phyloP scores from a whole-genome alignment of 306 rosid genomes.

The Rubus idaeus region DNA sequence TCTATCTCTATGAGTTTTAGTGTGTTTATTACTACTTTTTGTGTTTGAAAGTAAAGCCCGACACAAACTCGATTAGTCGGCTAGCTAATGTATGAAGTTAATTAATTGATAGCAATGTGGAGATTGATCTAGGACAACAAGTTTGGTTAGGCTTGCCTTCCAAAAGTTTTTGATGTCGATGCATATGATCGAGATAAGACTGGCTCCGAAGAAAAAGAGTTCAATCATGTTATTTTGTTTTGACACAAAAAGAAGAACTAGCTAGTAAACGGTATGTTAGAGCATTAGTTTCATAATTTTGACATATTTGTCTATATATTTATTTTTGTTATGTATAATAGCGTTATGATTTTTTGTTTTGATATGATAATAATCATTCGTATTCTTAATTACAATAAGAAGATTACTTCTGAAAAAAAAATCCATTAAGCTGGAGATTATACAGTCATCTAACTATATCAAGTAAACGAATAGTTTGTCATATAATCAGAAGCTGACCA shows the following conservation, averaged over 20 bases:
- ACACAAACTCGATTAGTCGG: conserved; percentile 41
- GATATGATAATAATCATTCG: too few relatives aligned
- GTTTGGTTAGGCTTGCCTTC: conserved; percentile 43
- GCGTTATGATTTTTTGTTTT: too few relatives aligned
- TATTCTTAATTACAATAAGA: too few relatives aligned
- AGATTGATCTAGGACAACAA: conserved; percentile 33
- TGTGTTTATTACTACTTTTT: conserved; percentile 18
- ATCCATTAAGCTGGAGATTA: too few relatives aligned
- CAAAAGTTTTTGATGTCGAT: conserved; percentile 48
- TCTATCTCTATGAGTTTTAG: conserved; percentile 6
- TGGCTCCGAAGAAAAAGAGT: neutral
- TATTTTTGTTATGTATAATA: too few relatives aligned
- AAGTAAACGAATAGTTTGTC: too few relatives aligned
- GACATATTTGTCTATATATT: too few relatives aligned
- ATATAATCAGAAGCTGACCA: too few relatives aligned
- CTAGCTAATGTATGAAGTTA: conserved; percentile 43
- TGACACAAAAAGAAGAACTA: neutral
- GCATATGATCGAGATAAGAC: neutral
- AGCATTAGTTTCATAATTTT: too few relatives aligned
- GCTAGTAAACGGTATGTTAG: neutral
- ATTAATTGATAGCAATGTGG: neutral
- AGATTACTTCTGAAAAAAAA: too few relatives aligned
- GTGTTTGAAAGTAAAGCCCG: conserved; percentile 29
- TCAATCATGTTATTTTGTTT: neutral
- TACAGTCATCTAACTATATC: too few relatives aligned